phyloP scores from a whole-genome alignment of 2,329 filamentous ascomycete genomes.

The Trichoderma endophyticum region DNA sequence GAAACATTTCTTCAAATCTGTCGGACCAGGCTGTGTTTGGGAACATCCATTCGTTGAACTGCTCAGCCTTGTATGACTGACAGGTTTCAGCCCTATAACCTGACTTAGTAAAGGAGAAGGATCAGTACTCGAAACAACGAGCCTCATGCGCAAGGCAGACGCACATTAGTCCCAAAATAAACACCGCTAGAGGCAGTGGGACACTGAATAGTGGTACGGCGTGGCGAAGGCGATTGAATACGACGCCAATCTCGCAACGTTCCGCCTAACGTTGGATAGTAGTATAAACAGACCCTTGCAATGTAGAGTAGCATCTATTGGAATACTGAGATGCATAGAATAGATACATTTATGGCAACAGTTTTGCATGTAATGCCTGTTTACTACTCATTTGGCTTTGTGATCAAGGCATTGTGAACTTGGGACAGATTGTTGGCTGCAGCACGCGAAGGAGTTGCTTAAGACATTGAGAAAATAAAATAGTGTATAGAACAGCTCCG shows the following conservation, averaged over 20 bases:
- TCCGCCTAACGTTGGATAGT: not conserved
- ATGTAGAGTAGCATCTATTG: not conserved
- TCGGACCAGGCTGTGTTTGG: not conserved
- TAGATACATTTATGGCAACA: not conserved
- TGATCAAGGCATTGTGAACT: not conserved
- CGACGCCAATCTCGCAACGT: not conserved
- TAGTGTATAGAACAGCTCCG: not conserved
- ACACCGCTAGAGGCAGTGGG: not conserved
- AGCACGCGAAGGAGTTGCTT: not conserved
- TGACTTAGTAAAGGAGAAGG: not conserved
- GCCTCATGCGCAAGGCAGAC: not conserved
- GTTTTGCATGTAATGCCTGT: not conserved
- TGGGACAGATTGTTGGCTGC: not conserved
- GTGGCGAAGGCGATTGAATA: not conserved
- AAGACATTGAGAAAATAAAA: not conserved
- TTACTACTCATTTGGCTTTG: not conserved
- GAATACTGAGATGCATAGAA: not conserved
- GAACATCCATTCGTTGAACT: not conserved
- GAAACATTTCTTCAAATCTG: not conserved
- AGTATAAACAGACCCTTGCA: not conserved
- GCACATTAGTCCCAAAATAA: not conserved
- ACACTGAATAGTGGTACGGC: not conserved
- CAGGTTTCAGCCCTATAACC: slow-evolving; percentile 5
- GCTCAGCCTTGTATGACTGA: slow-evolving; percentile 3
- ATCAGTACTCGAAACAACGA: not conserved